These are phyloP conservation scores for Periconia digitata DNA, from an alignment of 2,329 filamentous ascomycete species.

Conservation along the genomic window DNA sequence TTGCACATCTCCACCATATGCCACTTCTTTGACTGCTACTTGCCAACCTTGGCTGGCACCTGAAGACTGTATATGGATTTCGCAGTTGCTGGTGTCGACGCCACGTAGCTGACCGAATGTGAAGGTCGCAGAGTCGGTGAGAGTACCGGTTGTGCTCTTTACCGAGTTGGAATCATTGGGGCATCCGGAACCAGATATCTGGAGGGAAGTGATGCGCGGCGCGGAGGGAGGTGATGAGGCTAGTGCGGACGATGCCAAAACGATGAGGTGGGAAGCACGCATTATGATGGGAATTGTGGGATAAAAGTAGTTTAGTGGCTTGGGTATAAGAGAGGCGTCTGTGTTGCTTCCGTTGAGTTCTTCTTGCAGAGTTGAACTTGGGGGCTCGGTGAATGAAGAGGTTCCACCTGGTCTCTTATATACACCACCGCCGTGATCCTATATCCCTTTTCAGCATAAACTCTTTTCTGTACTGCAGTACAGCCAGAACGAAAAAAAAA, in stretches of 20 bases:
- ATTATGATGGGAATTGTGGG: not conserved
- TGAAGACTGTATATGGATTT: conserved; percentile 28
- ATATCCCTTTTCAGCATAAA: no score
- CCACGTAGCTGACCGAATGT: conserved; percentile 27
- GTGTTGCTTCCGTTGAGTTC: not conserved
- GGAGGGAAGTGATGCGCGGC: conserved; percentile 26
- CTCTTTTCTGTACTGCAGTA: no score
- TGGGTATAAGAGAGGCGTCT: not conserved
- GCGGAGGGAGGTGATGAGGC: conserved; percentile 21
- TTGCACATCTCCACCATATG: conserved; percentile 24
- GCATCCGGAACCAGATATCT: conserved; percentile 32
- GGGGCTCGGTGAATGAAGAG: not conserved
- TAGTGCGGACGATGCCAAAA: conserved; percentile 16
- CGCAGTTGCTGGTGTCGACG: conserved; percentile 30
- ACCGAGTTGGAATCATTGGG: conserved; percentile 28
- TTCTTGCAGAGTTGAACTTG: not conserved
- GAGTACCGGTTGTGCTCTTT: conserved; percentile 11
- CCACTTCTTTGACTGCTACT: conserved; percentile 27
- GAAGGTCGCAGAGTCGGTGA: conserved; percentile 26
- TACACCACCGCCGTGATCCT: no score
- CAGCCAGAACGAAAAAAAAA: no score
- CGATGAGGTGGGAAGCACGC: conserved; percentile 10
- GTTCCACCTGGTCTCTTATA: no score
- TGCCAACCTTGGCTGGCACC: conserved; percentile 32
- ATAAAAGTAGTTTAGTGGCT: no score